phyloP scores from a whole-genome alignment of 768 basidiomycete species.

The Pleurotus djamor region DNA sequence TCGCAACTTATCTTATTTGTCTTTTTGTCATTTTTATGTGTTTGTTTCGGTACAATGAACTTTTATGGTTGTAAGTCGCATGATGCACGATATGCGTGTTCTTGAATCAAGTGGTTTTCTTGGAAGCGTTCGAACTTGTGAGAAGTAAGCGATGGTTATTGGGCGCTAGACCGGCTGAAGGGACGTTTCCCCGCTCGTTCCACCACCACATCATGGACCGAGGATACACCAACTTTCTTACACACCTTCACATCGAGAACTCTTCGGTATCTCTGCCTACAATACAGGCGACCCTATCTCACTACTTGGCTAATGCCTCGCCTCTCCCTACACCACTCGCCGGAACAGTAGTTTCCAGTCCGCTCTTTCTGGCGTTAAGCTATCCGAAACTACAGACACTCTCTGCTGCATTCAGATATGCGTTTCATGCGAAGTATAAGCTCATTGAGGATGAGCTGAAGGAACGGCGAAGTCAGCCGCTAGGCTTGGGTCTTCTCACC shows the following conservation, averaged over 20 bases:
- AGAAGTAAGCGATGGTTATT: too few species aligned
- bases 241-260: conserved; percentile 45
- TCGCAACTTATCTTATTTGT: too few species aligned
- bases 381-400: conserved; percentile 48
- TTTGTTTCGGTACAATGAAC: too few species aligned
- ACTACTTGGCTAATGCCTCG: conserved; percentile 50
- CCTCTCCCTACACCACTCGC: conserved; percentile 57
- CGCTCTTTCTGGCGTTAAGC: conserved; percentile 49
- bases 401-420: conserved; percentile 56
- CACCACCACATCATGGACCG: background rate
- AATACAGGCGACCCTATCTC: conserved; percentile 53
- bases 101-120: too few species aligned
- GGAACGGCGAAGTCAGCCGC: conserved; percentile 25
- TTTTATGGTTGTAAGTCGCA: too few species aligned
- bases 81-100: too few species aligned
- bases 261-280: conserved; percentile 44
- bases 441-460: conserved; percentile 30
- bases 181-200: too few species aligned
- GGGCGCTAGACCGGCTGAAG: too few species aligned
- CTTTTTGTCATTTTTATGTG: too few species aligned
- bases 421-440: conserved; percentile 50
- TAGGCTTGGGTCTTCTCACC: conserved; percentile 30
- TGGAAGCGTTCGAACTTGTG: too few species aligned
- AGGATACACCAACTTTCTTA: conserved; percentile 42
- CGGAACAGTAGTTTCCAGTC: conserved; percentile 53